Base-by-base conservation (phyloP, 495 filamentous ascomycete genomes). In the Aspergillus panamensis region DNA sequence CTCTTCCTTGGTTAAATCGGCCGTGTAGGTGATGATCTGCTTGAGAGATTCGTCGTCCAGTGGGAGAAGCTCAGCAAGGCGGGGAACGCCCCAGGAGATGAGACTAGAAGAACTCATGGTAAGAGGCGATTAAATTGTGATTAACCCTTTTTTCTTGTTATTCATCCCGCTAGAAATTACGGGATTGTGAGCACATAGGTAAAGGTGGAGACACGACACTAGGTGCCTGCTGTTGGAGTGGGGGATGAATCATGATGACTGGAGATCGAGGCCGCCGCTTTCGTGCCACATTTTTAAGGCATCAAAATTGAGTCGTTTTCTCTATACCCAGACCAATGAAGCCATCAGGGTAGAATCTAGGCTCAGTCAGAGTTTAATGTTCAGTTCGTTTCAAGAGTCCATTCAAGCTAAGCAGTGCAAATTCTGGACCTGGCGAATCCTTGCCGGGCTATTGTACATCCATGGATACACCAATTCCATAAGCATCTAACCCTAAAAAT, bases 41-140 rank as follows among this genome's bases (percentile, higher is more conserved):
- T 82, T 81, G 29, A 97, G 76, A 43, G 91, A 90, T 3, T 88
- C 85, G 42, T 93, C 84, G 53, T 96, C 91, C 10, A 98, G 75
- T 6, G 90, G 89, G 2, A 98, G 81, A 13, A 98, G 76, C 53
- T 82, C 82, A 30, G 87, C 81, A 8, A 98, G 81, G 60, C 89
- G 89, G 55, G 85, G 77, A 29, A 87, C 64, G 30, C 90, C 84
- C 85, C 80, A 82, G 19, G 68, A 33, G 17, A 65, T 58, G 20
- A 80, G 66, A 51, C 66, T 32, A 14, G 55, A n/a, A 52, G 43
- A 52, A 44, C 25, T 57, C 65, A 67, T 67, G 31, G 31, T 16
- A 7, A 44, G 21, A 45, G 21, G 48, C 32, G 12, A n/a, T 32
- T n/a, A 39, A 45, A 30, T 14, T 13, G 12, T 25, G 5, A 25